phyloP scores from a whole-genome alignment of 371 early-diverging fungal genomes.

The Mortierella sp. region DNA sequence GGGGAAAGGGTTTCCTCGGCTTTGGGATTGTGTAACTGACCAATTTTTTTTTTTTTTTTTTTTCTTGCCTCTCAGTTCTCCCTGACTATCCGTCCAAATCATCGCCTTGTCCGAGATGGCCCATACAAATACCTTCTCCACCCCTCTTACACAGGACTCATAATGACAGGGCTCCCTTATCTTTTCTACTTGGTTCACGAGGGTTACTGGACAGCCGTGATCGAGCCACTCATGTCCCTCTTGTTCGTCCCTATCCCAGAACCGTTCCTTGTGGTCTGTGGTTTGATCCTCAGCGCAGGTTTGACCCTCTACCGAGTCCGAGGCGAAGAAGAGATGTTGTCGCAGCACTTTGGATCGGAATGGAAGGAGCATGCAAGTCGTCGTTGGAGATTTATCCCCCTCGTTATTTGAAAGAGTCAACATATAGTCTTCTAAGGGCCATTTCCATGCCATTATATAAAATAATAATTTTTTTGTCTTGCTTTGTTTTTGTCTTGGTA shows the following conservation, averaged over 20 bases:
- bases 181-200: slow-evolving; percentile 22
- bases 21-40: neutral
- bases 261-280: neutral
- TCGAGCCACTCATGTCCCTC: slow-evolving; percentile 25
- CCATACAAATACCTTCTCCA: slow-evolving; percentile 40
- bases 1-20: too few species aligned
- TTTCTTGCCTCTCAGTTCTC: slow-evolving; percentile 15
- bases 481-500: neutral
- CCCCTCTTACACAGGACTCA: slow-evolving; percentile 43
- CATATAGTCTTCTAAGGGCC: too few species aligned
- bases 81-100: slow-evolving; percentile 30
- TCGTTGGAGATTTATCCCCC: slow-evolving; percentile 45
- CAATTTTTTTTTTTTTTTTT: neutral
- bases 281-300: slow-evolving; percentile 11
- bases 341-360: slow-evolving; percentile 38
- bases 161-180: slow-evolving; percentile 29
- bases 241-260: slow-evolving; percentile 31
- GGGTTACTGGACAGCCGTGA: slow-evolving; percentile 29
- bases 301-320: slow-evolving; percentile 23
- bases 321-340: slow-evolving; percentile 40
- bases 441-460: neutral
- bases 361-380: slow-evolving; percentile 27
- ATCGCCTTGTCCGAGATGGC: slow-evolving; percentile 37
- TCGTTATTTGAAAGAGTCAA: slow-evolving; percentile 7
- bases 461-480: neutral